Evolutionary conservation across 1,284 basidiomycete genomes (phyloP), one percentile per base, ranked within the genome.

Genomic region (Ceraceosorus bombacis): DNA sequence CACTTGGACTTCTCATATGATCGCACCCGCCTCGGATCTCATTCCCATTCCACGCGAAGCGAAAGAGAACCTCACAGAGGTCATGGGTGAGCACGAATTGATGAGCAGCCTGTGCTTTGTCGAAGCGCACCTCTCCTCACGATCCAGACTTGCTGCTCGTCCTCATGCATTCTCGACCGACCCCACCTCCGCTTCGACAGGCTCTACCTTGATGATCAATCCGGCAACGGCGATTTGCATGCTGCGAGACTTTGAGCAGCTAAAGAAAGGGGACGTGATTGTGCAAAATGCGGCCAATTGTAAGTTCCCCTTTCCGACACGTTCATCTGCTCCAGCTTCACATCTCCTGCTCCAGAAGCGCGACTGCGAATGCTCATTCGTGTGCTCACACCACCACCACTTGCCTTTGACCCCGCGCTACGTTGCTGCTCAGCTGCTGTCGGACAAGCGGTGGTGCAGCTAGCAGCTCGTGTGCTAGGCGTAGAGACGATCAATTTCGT

Each of bases 261-360:
- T 89, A 50, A 67, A 83, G 57, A 78, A 81, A 54, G 86, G 84
- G 0, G 87, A 88, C 57, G 89, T 85, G 84, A 80, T 91, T 5
- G 76, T 90, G 15, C 89, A 91, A 72, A 90, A 90, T 66, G 89
- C 87, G 13, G 88, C 88, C 1, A 91, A 90, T 70, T 88, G 43
- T 46, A 46, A 10, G 43, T 46, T 46, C 10, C 43, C 27, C 3
- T 27, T 27, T 27, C 27, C 27, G 3, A 27, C 27, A 27, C 27
- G 27, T 27, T 3, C 27, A 27, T 27, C 27, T 27, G 27, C 27
- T 1, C 27, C 27, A 27, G 27, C 27, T 27, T 3, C 27, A 27
- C 27, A 27, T 3, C 27, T 27, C 27, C 1, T 27, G 27, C 3
- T 27, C 27, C 27, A 27, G 27, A 27, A 3, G 27, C 27, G 27